Percentiles rank a stretch among this genome's conserved stretches.
These are phyloP conservation scores for Eudorina sp. DNA, from an alignment of 139 green algal genomes.

Conservation along the genomic window DNA sequence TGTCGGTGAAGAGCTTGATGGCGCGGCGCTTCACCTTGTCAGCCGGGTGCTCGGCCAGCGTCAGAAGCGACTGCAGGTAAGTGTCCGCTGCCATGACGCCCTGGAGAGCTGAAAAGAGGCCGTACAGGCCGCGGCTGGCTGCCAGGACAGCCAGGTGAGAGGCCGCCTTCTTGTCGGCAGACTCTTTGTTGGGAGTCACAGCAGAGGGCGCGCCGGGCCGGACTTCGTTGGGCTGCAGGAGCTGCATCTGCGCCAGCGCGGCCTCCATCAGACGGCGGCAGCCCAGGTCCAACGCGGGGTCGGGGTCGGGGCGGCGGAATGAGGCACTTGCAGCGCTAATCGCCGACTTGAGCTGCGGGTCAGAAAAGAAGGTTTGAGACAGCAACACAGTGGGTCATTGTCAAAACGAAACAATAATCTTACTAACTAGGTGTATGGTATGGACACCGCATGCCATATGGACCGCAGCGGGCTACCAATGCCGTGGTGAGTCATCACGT, in stretches of 20 bases:
- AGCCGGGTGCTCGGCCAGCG: constrained; percentile 54
- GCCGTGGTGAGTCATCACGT: no score
- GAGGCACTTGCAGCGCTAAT: neutral
- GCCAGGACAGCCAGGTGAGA: constrained; percentile 35
- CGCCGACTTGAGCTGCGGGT: constrained; percentile 49
- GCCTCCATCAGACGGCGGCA: constrained; percentile 66
- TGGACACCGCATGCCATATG: no score
- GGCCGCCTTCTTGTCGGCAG: neutral
- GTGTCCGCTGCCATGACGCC: constrained; percentile 59
- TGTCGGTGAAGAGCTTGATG: constrained; percentile 69
- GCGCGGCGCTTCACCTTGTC: constrained; percentile 71
- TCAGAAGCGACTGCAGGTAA: constrained; percentile 70
- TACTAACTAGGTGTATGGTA: no score
- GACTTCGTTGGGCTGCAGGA: constrained; percentile 47
- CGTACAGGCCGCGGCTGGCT: constrained; percentile 62
- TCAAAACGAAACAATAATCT: no score
- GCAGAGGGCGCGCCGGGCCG: no score
- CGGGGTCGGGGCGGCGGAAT: constrained; percentile 19
- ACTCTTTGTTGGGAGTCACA: no score
- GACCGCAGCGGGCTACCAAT: no score
- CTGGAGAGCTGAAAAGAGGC: constrained; percentile 67
- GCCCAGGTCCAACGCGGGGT: constrained; percentile 47
- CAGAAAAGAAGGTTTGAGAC: no score
- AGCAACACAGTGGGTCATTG: no score
- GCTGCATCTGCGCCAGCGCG: constrained; percentile 68